Base-by-base conservation (phyloP, 768 basidiomycete species). In the Phaeotremella fagi region DNA sequence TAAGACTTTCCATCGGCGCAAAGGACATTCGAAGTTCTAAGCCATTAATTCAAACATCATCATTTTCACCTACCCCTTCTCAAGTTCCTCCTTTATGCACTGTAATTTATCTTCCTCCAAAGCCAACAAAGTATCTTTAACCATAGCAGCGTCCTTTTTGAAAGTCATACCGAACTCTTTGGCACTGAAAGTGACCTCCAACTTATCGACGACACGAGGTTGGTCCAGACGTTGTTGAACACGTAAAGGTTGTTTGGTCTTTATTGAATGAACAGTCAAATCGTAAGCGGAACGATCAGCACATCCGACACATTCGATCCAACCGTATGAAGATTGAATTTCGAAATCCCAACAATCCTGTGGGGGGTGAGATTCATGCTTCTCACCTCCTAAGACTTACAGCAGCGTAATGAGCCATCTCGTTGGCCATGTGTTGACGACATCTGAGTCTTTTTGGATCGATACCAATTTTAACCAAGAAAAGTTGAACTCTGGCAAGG, bases 271-370 rank as follows among this genome's bases (percentile, higher is more conserved):
- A 53, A 97, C 92, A 28, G 82, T 84, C 64, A 99, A 75, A 76
- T 99, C 95, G 75, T 97, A 98, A 45, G 95, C 94, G 1, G 91
- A 89, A 43, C 95, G 86, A 76, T 99, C 95, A 29, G 95, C 95
- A 77, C 95, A 99, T 7, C 95, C 95, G 50, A 98, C 92, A 74
- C 95, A 99, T 77, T 99, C 95, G 48, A 90, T 94, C 95, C 95
- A 99, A 41, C 86, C 83, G 57, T 85, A 85, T 45, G 88, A 87
- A 49, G 88, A 90, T 58, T 90, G 82, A 60, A 98, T 97, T 78
- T 99, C 95, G 37, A 92, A 95, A 71, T 99, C 95, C 95, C 95
- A 99, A 76, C 95, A 99, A 77, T 98, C 94, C 33, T 70, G 33
- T 33, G 14, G 27, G 15, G 28, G 26, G 20, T 22, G 3, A 42